Conservation (phyloP, 352 stramenopile species). For the Phytophthora ohioensis region DNA sequence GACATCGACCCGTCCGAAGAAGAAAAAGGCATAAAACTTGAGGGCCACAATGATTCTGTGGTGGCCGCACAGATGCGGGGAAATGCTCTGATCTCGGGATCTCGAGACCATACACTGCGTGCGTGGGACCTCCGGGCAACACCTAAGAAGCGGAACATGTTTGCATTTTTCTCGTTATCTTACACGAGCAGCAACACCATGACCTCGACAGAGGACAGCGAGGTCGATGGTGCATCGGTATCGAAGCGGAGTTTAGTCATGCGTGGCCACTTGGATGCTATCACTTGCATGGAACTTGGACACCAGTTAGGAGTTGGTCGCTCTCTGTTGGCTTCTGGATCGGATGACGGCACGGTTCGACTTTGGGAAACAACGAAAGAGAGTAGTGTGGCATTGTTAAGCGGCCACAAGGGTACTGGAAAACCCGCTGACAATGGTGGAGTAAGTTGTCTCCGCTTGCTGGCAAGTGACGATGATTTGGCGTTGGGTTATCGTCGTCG, state of each 20-base stretch:
- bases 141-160: conserved; percentile 64
- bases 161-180: conserved; percentile 65
- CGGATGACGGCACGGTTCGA: conserved; percentile 72
- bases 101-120: conserved; percentile 76
- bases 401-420: conserved; percentile 38
- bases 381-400: conserved; percentile 60
- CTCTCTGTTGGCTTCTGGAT: conserved; percentile 71
- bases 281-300: conserved; percentile 79
- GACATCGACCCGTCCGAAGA: conserved; percentile 41
- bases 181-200: conserved; percentile 24
- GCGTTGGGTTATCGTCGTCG: conserved; percentile 63
- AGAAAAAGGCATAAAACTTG: conserved; percentile 52
- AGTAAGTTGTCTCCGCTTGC: conserved; percentile 69
- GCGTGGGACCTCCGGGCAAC: conserved; percentile 76
- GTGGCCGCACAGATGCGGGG: conserved; percentile 67
- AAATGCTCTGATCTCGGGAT: conserved; percentile 71
- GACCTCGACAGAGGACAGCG: conserved; percentile 28
- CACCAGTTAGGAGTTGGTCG: conserved; percentile 70
- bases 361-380: conserved; percentile 82
- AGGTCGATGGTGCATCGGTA: conserved; percentile 66
- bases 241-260: conserved; percentile 73
- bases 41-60: conserved; percentile 68
- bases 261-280: conserved; percentile 64
- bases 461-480: conserved; percentile 69
- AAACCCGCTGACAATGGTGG: conserved; percentile 38